These are phyloP conservation scores for Panaeolus cyanescens DNA, from an alignment of 768 basidiomycete species.

Conservation along the genomic window DNA sequence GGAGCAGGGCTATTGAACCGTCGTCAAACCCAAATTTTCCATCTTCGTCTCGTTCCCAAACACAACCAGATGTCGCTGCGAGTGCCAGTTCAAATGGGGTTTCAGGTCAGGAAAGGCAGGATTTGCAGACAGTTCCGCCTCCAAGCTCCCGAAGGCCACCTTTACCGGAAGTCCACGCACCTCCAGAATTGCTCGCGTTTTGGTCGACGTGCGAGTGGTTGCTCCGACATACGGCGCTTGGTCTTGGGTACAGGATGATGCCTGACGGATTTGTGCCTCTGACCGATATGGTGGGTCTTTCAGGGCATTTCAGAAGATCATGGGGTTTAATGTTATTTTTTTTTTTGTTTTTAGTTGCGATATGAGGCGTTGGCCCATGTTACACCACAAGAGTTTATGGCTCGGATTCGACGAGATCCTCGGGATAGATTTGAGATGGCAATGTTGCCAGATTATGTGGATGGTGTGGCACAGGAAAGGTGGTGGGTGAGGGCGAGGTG, in stretches of 20 bases:
- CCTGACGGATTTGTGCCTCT: conserved; percentile 78
- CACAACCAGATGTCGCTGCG: too few species aligned
- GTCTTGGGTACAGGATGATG: conserved; percentile 18
- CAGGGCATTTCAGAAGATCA: neutral
- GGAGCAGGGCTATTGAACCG: neutral
- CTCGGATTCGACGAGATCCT: conserved; percentile 15
- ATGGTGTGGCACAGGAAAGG: conserved; percentile 15
- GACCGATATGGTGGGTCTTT: conserved; percentile 62
- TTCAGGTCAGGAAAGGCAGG: too few species aligned
- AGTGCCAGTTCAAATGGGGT: too few species aligned
- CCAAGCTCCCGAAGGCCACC: neutral
- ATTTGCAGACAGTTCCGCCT: neutral
- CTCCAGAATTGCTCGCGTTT: conserved; percentile 2
- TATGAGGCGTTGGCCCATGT: conserved; percentile 6
- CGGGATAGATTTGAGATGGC: conserved; percentile 22
- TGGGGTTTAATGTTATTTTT: neutral
- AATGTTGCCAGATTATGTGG: conserved; percentile 22
- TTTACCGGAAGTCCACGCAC: neutral
- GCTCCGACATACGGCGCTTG: conserved; percentile 20
- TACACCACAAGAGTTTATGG: conserved; percentile 13
- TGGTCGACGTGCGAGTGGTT: conserved; percentile 12
- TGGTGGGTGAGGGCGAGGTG: conserved; percentile 27
- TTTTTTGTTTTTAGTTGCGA: conserved; percentile 1
- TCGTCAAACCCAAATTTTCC: too few species aligned
- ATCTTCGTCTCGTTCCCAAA: too few species aligned